Evolutionary conservation across 208 protist genomes (phyloP), one percentile per base, ranked within the genome.

Genomic region (Trypanosoma mega): DNA sequence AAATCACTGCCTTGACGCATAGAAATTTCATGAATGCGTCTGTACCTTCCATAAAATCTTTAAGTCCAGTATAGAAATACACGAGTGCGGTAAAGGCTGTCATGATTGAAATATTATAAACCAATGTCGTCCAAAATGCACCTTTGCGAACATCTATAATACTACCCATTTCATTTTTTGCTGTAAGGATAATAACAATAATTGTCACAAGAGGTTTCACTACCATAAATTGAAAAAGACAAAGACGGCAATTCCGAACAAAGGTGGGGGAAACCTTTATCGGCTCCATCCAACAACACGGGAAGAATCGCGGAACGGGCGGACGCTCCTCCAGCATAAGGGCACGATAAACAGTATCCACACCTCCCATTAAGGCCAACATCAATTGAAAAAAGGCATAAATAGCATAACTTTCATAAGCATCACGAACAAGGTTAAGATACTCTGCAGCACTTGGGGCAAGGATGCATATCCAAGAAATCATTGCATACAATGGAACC

Each of bases 301-400:
- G 92, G 56, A 90, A 95, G 36, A 91, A 45, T 60, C 94, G 92
- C 33, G 53, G 57, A 36, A 97, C 63, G 18, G 84, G 81, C 9
- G 85, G 80, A 12, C 77, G 79, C 58, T 92, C 83, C 68, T 90
- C 86, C 21, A 87, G 74, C 84, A 92, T 92, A 39, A 94, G 80
- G 16, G 82, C 74, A 26, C 86, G 79, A 65, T 93, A 90, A 37
- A 93, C 71, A 2, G 86, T 87, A 71, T 94, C 88, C 51, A 87
- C 76, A 37, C 92, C 90, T 20, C 89, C 94, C 80, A 97, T 89
- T 18, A 96, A 85, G 24, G 85, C 92, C 21, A 97, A 82, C 83
- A 98, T 96, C 14, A 97, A 76, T 54, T 87, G 82, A 63, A 98
- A 94, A 70, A 98, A 98, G 70, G 85, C 80, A 74, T 98, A 98